Base-by-base conservation (phyloP, 2,329 filamentous ascomycete genomes). In the Chaetomiaceae sp. region DNA sequence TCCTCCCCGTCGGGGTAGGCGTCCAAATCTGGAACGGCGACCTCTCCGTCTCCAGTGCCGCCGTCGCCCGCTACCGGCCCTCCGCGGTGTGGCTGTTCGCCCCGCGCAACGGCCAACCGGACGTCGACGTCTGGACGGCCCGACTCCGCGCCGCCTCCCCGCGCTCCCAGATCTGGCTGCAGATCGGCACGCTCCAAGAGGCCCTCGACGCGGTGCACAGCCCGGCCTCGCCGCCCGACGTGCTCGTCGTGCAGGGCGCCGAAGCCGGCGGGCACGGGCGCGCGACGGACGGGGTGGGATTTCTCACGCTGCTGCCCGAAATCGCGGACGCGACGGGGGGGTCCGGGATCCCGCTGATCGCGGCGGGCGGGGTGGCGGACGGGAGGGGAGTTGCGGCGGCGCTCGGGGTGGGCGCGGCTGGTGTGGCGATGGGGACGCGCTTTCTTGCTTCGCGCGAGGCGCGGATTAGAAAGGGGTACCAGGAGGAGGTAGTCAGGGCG, bases 351-450 rank as follows among this genome's bases (percentile, higher is more conserved):
- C 67, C 74, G 0, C 56, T 81, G 0, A 53, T 82, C 13, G 78
- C 77, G 1, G 76, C 78, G 0, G 79, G 79, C 3, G 78, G 78
- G 1, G 74, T 82, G 23, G 68, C 70, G 0, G 78, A 82, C 53
- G 77, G 77, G 0, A 66, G 77, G 18, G 77, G 77, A 0, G 67
- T 74, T 0, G 75, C 74, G 6, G 77, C 78, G 0, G 74, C 75
- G 2, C 64, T 81, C 11, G 65, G 70, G 1, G 68, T 82, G 0
- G 79, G 80, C 0, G 78, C 79, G 1, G 65, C 69, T 0, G 84
- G 80, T 0, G 73, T 76, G 0, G 79, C 74, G 0, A 74, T 88
- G 71, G 85, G 85, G 0, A 87, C 85, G 0, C 73, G 82, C 7
- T 83, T 86, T 52, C 73, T 87, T 0, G 81, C 81, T 0, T 61